Percentiles rank a stretch among this genome's conserved stretches.
Evolutionary conservation across 75 land plant species (phyloP).

Genomic region (Chamaecyparis obtusa): DNA sequence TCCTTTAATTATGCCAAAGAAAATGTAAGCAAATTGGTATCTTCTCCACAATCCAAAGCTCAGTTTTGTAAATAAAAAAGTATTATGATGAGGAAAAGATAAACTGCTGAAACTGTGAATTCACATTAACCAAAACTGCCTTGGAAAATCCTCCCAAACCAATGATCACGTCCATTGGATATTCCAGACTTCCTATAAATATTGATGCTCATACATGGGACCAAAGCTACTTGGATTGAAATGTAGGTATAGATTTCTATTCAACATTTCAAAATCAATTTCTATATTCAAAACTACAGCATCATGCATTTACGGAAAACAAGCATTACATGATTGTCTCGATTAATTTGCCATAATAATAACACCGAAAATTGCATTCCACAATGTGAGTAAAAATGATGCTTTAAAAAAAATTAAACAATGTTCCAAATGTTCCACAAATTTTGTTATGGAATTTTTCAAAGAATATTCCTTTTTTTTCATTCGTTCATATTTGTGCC

Average conservation of each 20-base stretch:
- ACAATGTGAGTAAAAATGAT: too few relatives aligned
- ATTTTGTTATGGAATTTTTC: too few relatives aligned
- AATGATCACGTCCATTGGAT: background rate
- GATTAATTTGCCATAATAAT: background rate
- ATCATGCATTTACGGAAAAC: background rate
- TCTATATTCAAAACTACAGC: too few relatives aligned
- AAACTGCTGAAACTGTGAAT: background rate
- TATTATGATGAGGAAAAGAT: background rate
- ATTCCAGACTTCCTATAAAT: background rate
- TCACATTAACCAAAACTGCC: background rate
- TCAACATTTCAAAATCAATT: too few relatives aligned
- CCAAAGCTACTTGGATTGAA: too few relatives aligned
- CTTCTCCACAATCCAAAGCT: background rate
- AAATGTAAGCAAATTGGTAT: background rate
- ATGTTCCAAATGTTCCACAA: too few relatives aligned
- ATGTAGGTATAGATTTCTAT: too few relatives aligned
- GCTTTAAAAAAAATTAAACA: too few relatives aligned
- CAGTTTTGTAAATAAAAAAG: background rate
- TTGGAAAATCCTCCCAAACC: background rate
- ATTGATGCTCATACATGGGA: background rate
- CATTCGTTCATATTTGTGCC: too few relatives aligned
- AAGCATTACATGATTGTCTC: background rate
- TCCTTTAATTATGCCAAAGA: background rate
- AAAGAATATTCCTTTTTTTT: too few relatives aligned
- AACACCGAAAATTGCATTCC: background rate